phyloP scores from a whole-genome alignment of 176 grass and related monocot genomes.

The Ampelocalamus luodianensis region DNA sequence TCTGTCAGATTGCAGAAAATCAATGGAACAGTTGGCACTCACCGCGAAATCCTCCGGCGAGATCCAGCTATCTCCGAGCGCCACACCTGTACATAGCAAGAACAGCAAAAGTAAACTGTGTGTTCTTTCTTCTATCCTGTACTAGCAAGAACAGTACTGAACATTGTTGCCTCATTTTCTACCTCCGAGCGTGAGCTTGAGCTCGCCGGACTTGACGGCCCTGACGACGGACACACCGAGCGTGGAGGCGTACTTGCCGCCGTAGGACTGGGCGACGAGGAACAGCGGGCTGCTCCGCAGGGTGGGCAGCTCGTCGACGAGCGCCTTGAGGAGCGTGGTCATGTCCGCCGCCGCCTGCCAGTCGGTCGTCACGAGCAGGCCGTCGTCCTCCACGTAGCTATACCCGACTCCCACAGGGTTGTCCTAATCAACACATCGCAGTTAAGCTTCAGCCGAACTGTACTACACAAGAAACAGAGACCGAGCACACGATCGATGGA shows the following conservation, averaged over 20 bases:
- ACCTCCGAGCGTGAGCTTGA: slow-evolving; percentile 77
- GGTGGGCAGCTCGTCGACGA: slow-evolving; percentile 40
- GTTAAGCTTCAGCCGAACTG: not conserved
- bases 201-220: slow-evolving; percentile 51
- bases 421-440: slow-evolving; percentile 51
- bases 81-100: slow-evolving; percentile 50
- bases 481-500: too few species aligned
- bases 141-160: too few species aligned
- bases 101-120: too few species aligned
- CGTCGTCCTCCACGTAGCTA: slow-evolving; percentile 63
- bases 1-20: not conserved
- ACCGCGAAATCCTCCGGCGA: slow-evolving; percentile 83
- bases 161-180: too few species aligned
- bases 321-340: slow-evolving; percentile 56
- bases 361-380: slow-evolving; percentile 66
- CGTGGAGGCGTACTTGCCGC: slow-evolving; percentile 79
- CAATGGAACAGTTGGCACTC: not conserved
- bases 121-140: too few species aligned
- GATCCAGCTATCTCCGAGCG: slow-evolving; percentile 84
- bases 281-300: slow-evolving; percentile 70
- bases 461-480: too few species aligned
- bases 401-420: slow-evolving; percentile 88
- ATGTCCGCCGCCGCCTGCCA: slow-evolving; percentile 58
- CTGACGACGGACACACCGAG: slow-evolving; percentile 56
- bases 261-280: slow-evolving; percentile 80